Conservation (phyloP, 257 asterid species). For the Salvia splendens region DNA sequence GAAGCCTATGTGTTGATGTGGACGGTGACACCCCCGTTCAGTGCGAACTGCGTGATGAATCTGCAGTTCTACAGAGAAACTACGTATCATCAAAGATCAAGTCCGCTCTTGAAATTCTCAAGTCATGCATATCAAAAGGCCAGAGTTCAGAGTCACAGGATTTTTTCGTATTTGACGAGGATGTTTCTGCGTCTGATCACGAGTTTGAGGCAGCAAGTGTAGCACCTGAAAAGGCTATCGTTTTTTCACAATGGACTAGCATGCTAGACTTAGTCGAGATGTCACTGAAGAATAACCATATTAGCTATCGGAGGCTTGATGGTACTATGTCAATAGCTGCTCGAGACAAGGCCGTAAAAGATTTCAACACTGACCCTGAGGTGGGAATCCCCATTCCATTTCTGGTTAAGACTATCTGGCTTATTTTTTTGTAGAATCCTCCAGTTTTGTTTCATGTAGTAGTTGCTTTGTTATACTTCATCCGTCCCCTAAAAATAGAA, state of each 20-base stretch:
- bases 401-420: slow-evolving; percentile 9
- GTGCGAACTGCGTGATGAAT: slow-evolving; percentile 46
- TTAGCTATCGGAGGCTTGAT: slow-evolving; percentile 85
- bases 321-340: slow-evolving; percentile 95
- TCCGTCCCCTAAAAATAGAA: no score
- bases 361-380: slow-evolving; percentile 82
- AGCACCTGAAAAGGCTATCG: slow-evolving; percentile 77
- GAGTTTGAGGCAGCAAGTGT: slow-evolving; percentile 37
- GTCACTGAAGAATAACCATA: slow-evolving; percentile 54
- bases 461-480: not conserved
- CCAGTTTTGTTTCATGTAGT: slow-evolving; percentile 13
- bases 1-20: slow-evolving; percentile 54
- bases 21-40: slow-evolving; percentile 47
- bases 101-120: slow-evolving; percentile 67
- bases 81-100: slow-evolving; percentile 80
- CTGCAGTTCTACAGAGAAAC: slow-evolving; percentile 47
- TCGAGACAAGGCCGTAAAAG: slow-evolving; percentile 95
- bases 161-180: slow-evolving; percentile 37
- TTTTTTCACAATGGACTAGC: slow-evolving; percentile 98
- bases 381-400: slow-evolving; percentile 43
- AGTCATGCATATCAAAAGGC: slow-evolving; percentile 45
- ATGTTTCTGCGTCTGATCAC: slow-evolving; percentile 42
- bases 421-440: not conserved
- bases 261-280: slow-evolving; percentile 87
- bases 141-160: slow-evolving; percentile 38